These are phyloP conservation scores for Psilocybe cyanescens DNA, from an alignment of 768 basidiomycete genomes.

Conservation along the genomic window DNA sequence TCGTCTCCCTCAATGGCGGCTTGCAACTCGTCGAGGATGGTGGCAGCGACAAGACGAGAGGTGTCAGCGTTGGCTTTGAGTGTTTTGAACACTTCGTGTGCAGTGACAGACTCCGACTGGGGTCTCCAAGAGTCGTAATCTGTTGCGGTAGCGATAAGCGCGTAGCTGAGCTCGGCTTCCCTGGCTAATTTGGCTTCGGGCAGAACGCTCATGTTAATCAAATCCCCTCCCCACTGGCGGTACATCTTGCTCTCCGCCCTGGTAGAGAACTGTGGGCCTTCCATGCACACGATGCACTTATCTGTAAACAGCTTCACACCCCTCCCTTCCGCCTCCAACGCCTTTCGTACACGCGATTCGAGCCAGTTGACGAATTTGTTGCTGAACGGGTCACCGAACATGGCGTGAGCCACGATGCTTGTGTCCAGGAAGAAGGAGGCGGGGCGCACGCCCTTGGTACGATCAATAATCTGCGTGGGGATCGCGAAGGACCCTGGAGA, in stretches of 20 bases:
- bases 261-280: conserved; percentile 98
- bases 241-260: conserved; percentile 96
- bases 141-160: conserved; percentile 86
- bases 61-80: conserved; percentile 87
- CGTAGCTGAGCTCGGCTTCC: conserved; percentile 96
- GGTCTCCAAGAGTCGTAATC: conserved; percentile 97
- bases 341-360: conserved; percentile 63
- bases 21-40: conserved; percentile 74
- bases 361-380: conserved; percentile 66
- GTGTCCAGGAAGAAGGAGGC: conserved; percentile 86
- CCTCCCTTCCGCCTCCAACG: conserved; percentile 59
- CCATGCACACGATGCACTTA: conserved; percentile 94
- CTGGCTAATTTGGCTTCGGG: conserved; percentile 97
- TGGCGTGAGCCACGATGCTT: conserved; percentile 85
- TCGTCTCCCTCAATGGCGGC: conserved; percentile 43
- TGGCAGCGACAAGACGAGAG: conserved; percentile 74
- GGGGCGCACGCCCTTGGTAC: conserved; percentile 92
- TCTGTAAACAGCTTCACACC: conserved; percentile 75
- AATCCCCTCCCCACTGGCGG: conserved; percentile 86
- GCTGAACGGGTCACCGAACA: conserved; percentile 94
- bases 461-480: conserved; percentile 93
- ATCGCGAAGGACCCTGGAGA: conserved; percentile 87
- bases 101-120: conserved; percentile 80
- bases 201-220: conserved; percentile 97
- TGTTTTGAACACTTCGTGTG: conserved; percentile 89